phyloP scores from a whole-genome alignment of 768 basidiomycete genomes.

The Trichaptum fuscoviolaceum region DNA sequence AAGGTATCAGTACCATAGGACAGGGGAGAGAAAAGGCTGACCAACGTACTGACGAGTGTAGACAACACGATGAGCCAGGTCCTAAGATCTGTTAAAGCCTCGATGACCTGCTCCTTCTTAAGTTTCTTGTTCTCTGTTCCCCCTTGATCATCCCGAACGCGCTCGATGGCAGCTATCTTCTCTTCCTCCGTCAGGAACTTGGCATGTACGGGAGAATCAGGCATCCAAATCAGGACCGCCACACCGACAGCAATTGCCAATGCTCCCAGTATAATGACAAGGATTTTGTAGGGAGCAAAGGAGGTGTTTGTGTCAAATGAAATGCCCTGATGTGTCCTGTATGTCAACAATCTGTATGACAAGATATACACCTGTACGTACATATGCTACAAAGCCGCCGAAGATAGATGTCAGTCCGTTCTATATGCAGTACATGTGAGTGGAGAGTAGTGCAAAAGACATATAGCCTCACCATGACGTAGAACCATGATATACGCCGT shows the following conservation, averaged over 20 bases:
- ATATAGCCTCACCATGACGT: conserved; percentile 46
- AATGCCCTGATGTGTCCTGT: conserved; percentile 7
- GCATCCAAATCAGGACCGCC: conserved; percentile 18
- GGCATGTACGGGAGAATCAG: conserved; percentile 21
- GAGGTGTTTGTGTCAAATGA: conserved; percentile 1
- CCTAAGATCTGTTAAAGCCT: conserved; percentile 21
- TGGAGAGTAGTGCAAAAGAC: not conserved
- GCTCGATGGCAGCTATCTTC: conserved; percentile 21
- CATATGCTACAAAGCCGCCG: conserved; percentile 60
- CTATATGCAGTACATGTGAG: conserved; percentile 23
- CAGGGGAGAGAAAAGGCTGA: not conserved
- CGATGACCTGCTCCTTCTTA: conserved; percentile 23
- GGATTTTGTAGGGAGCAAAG: conserved; percentile 18
- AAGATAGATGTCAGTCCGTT: conserved; percentile 55
- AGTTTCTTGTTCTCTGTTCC: conserved; percentile 24
- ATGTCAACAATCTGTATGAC: not conserved
- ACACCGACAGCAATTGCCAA: conserved; percentile 19
- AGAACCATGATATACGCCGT: conserved; percentile 60
- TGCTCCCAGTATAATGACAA: conserved; percentile 17
- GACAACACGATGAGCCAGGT: conserved; percentile 26
- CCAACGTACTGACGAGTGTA: conserved; percentile 18
- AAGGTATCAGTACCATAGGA: not conserved
- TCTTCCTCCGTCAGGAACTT: conserved; percentile 22
- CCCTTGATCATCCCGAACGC: conserved; percentile 23
- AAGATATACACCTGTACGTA: conserved; percentile 6